A percentile compares a stretch with the other conserved stretches of the same genome.
phyloP scores from a whole-genome alignment of 2,329 filamentous ascomycete genomes.

The Monilinia aucupariae region DNA sequence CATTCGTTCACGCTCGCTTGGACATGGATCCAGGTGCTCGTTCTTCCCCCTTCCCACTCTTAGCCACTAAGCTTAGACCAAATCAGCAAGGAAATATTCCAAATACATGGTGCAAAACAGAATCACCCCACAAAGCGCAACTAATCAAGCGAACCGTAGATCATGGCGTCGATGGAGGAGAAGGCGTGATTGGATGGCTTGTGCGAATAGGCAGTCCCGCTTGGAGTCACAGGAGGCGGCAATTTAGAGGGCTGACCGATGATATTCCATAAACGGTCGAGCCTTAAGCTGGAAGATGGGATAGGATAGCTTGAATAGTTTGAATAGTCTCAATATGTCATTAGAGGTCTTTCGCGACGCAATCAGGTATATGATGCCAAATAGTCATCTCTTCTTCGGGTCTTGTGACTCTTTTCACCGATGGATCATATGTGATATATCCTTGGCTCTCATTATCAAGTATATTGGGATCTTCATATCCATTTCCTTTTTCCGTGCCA shows the following conservation, averaged over 20 bases:
- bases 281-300: background rate
- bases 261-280: background rate
- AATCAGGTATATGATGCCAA: background rate
- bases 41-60: background rate
- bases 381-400: background rate
- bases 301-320: too few relatives aligned
- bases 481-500: background rate
- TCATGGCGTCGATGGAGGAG: conserved; percentile 1
- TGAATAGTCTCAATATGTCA: too few relatives aligned
- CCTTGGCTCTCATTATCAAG: background rate
- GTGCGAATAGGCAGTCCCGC: background rate
- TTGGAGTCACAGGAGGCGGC: background rate
- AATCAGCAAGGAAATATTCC: conserved; percentile 10
- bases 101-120: conserved; percentile 9
- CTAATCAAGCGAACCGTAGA: conserved; percentile 5
- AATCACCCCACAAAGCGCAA: background rate
- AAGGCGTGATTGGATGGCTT: conserved; percentile 1
- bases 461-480: background rate
- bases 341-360: too few relatives aligned
- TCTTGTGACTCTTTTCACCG: background rate
- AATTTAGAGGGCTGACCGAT: background rate
- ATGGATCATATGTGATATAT: background rate
- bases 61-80: conserved; percentile 7
- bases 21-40: conserved; percentile 8
- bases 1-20: background rate